Evolutionary conservation across 345 rosid genomes (phyloP), one percentile per base, ranked within the genome.

Genomic region (Citrus cavaleriei): DNA sequence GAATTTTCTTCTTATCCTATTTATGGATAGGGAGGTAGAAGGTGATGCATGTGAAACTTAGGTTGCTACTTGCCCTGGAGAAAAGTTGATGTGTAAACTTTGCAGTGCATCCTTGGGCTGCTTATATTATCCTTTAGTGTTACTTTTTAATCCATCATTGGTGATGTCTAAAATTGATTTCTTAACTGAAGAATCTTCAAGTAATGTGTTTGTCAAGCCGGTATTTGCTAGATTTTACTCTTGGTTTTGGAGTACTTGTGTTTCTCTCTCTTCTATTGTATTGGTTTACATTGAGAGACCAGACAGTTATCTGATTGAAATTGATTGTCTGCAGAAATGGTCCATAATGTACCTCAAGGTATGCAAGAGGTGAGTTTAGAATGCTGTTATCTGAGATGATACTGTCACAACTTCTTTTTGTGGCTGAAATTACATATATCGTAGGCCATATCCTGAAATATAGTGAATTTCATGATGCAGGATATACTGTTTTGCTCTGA

Each of bases 401-500:
- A n/a, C 64, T 37, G 30, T 54, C 8, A 54, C 12, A 68, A 58
- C 21, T 40, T 38, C 10, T 59, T 4, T 13, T 63, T 13, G 12
- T 27, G 62, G 28, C 63, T 65, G 51, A 35, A 67, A 55, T 38
- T 59, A 55, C 28, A 19, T 13, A 10, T n/a, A 49, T 34, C 57
- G 3, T 7, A 42, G 18, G 40, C 5, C 28, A 21, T 65, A 42
- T 64, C 16, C 62, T 85, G 72, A 86, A 70, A 70, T 37, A 55
- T 24, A 54, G 30, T 68, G 28, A 76, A 74, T 61, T 81, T 66
- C 51, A n/a, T 68, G 58, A 68, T 84, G 87, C 92, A 93, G 98
- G 90, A 90, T 79, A 73, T 89, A 77, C 83, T 92, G 80, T 90
- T 93, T 80, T 89, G 91, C 86, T 86, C 98, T 10, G 85, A 88